Percentiles rank a stretch among this genome's conserved stretches.
phyloP scores from a whole-genome alignment of 2,329 filamentous ascomycete genomes.

The Fusarium albosuccineum region DNA sequence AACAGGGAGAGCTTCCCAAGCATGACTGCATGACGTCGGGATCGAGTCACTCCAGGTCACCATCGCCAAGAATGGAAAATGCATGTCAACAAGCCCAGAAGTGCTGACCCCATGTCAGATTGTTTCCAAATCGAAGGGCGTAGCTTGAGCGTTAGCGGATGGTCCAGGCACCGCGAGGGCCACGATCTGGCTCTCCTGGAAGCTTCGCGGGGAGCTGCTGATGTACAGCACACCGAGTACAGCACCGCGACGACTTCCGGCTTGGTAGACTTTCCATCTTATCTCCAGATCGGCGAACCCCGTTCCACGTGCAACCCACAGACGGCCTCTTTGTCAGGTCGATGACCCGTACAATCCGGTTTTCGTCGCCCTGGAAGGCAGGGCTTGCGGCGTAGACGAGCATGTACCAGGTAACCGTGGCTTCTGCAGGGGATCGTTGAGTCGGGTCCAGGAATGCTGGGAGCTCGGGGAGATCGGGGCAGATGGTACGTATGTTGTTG shows the following conservation, averaged over 20 bases:
- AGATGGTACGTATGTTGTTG: not conserved
- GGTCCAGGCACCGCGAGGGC: conserved; percentile 18
- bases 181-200: conserved; percentile 23
- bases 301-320: conserved; percentile 25
- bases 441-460: not conserved
- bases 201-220: conserved; percentile 14
- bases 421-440: conserved; percentile 16
- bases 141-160: conserved; percentile 32
- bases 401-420: conserved; percentile 13
- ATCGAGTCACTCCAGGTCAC: conserved; percentile 36
- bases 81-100: conserved; percentile 36
- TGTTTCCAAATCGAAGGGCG: conserved; percentile 19
- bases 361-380: conserved; percentile 1
- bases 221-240: not conserved
- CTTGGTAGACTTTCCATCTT: conserved; percentile 26
- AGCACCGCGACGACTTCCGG: not conserved
- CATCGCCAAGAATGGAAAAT: conserved; percentile 31
- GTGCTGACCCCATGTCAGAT: conserved; percentile 26
- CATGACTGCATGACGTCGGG: conserved; percentile 36
- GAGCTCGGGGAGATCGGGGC: not conserved
- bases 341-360: conserved; percentile 40
- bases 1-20: not conserved
- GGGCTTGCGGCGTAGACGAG: conserved; percentile 4
- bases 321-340: conserved; percentile 25
- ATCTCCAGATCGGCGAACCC: conserved; percentile 36